Base-by-base conservation (phyloP, 2,329 filamentous ascomycete genomes). In the Fusarium transvaalense region DNA sequence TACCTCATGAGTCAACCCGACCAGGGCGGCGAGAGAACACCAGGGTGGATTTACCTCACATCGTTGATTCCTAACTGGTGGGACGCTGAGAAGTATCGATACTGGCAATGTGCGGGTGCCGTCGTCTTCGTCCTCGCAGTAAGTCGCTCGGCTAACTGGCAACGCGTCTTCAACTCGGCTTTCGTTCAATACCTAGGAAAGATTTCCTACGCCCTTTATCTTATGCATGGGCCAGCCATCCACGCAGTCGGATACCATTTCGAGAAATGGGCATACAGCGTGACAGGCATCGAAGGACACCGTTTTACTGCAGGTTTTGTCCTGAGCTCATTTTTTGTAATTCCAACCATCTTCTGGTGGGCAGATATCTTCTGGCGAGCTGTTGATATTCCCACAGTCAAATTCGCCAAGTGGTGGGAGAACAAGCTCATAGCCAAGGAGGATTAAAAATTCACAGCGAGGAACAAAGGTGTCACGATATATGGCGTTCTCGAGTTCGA, bases 171-270 rank as follows among this genome's bases (percentile, higher is more conserved):
- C 76, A 84, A 84, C 71, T 78, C 79, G 2, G 71, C 77, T 3
- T 69, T 81, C 17, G 79, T 87, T 5, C 86, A 88, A 72, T 89
- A 89, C 75, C 78, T 89, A 8, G 88, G 88, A 61, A 84, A 84
- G 72, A 84, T 89, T 68, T 88, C 85, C 53, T 90, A 87, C 72
- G 83, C 86, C 50, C 74, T 90, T 27, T 90, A 90, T 74, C 81
- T 90, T 15, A 84, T 89, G 79, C 88, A 90, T 73, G 86, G 86
- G 1, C 84, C 85, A 5, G 81, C 84, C 4, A 81, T 85, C 72
- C 85, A 87, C 69, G 82, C 82, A 3, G 69, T 84, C 19, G 86
- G 86, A 13, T 88, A 87, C 68, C 78, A 82, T 34, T 82, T 83
- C 60, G 81, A 87, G 71, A 80, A 79, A 34, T 80, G 81, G 77